phyloP scores from a whole-genome alignment of 2,329 filamentous ascomycete genomes.

The Teratosphaeria viscida region DNA sequence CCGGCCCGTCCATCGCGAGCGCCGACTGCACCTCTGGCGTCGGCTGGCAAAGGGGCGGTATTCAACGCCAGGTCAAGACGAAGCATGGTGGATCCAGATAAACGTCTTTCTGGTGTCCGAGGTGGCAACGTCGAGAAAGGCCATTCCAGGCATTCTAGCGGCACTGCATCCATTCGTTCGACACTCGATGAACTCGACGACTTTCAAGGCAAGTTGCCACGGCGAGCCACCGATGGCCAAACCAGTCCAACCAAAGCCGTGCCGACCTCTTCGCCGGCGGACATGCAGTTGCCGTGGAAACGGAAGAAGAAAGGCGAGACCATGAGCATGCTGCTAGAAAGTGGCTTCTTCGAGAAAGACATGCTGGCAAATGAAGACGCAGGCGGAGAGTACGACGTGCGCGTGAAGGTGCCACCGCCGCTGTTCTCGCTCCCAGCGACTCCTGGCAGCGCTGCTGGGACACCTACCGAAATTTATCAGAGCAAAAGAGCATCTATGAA shows the following conservation, averaged over 20 bases:
- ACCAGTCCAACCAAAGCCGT: neutral
- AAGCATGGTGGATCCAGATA: neutral
- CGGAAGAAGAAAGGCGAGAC: constrained; percentile 17
- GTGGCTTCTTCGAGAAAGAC: constrained; percentile 18
- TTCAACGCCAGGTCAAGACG: neutral
- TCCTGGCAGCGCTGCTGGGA: constrained; percentile 11
- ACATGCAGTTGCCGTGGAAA: constrained; percentile 1
- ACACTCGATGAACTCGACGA: constrained; percentile 3
- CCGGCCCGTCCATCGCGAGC: neutral
- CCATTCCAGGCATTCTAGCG: constrained; percentile 2
- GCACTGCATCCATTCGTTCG: constrained; percentile 1
- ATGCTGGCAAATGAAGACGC: neutral
- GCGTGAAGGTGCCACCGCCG: constrained; percentile 14
- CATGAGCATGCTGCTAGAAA: constrained; percentile 22
- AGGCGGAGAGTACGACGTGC: neutral
- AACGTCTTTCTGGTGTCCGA: neutral
- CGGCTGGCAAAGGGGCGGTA: neutral
- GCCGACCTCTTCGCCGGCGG: neutral
- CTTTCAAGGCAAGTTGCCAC: neutral
- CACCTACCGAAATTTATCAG: constrained; percentile 15
- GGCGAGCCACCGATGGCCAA: neutral
- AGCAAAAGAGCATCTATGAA: constrained; percentile 5
- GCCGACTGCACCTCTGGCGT: neutral
- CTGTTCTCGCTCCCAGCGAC: constrained; percentile 15
- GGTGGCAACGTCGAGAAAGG: constrained; percentile 3